Evolutionary conservation across 495 filamentous ascomycete species (phyloP), one percentile per base, ranked within the genome.

Genomic region (Neurospora tetrasperma): DNA sequence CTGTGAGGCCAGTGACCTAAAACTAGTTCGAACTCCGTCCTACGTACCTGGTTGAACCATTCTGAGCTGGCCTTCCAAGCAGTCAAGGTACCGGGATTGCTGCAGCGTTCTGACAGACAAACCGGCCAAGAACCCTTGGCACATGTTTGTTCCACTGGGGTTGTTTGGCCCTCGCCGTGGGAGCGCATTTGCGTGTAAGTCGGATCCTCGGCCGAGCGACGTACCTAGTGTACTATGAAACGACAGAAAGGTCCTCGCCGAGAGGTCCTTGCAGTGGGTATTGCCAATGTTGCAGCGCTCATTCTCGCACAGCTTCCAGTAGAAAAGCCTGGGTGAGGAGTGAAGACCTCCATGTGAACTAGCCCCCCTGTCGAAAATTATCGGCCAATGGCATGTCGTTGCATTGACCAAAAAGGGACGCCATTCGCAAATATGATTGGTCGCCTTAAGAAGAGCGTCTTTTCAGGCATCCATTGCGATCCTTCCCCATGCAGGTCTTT

Each of bases 401-500:
- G 54, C 27, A 62, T 31, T 27, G 23, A 62, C 12, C 27, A 35
- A 66, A 66, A 35, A 66, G 54, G 14, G 14, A 66, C 54, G 54
- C 54, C 54, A 66, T 66, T 35, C 54, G 54, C 54, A 7, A 5
- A 18, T 35, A 8, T 6, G 3, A 66, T 66, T 66, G 54, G 54
- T 66, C 54, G 54, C 54, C 54, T 66, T 66, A 66, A 66, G 54
- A 66, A 66, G 54, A 35, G 27, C 7, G 54, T 35, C 54, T 66
- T 35, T 66, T 66, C 54, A 66, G 54, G 54, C 54, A 66, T 66
- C 54, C 54, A 66, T 66, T 62, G 54, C 54, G 54, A 66, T 66
- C 54, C 54, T 66, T 66, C 54, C 16, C 54, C 54, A 66, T 66
- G 54, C 54, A 66, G 54, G 27, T 66, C 54, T 66, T 18, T 66